Base-by-base conservation (phyloP, 2,329 filamentous ascomycete species). In the Camillea tinctor region DNA sequence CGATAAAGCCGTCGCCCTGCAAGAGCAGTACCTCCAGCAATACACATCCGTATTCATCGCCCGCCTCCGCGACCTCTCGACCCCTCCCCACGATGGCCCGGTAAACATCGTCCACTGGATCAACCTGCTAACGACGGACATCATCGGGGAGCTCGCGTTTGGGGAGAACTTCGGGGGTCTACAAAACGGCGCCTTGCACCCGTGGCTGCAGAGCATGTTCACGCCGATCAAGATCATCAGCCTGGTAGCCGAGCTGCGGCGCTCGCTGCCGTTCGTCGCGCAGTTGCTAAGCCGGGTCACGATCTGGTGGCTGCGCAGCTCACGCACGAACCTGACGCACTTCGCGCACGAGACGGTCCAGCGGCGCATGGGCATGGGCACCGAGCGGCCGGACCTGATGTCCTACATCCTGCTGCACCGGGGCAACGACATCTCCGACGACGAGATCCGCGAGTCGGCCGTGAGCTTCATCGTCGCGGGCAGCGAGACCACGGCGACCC, bases 401-500 rank as follows among this genome's bases (percentile, higher is more conserved):
- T 59, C 59, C 11, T 58, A 61, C 19, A 55, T 57, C 9, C 21
- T 60, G 36, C 57, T 21, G 40, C 44, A 61, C 13, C 51, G 55
- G 17, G 53, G 48, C 8, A 58, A 17, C 20, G 60, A 55, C 5
- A 63, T 66, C 49, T 57, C 50, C 20, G 13, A 56, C 17, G 57
- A 21, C 1, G 64, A 66, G 52, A 51, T 66, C 19, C 52, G 56
- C 9, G 55, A 55, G 36, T 54, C 58, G 1, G 52, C 59, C 24
- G 50, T 30, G 19, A 50, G 48, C 1, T 54, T 64, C 24, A 78
- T 80, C 69, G 75, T 77, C 48, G 78, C 76, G 0, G 77, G 78
- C 15, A 79, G 76, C 50, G 79, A 82, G 61, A 81, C 79, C 0
- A 80, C 78, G 21, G 77, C 77, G 2, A 81, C 76, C 5, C 76